A percentile compares a stretch with the other conserved stretches of the same genome.
Conservation (phyloP, 2,329 filamentous ascomycete genomes). For the Aspergillus aculeatus region DNA sequence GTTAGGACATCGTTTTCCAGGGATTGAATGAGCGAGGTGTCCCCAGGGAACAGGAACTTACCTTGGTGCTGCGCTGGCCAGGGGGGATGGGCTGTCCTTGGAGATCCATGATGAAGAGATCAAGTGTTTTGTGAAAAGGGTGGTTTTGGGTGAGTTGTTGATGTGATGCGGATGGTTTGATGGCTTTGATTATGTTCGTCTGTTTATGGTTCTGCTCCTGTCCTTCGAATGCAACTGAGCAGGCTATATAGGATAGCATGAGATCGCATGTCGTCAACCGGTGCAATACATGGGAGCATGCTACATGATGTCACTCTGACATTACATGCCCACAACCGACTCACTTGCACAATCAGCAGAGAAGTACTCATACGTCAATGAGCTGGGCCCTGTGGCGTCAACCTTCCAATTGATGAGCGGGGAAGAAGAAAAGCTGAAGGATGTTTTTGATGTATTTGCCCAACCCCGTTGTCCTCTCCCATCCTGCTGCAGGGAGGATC, state of each 20-base stretch:
- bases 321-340: neutral
- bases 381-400: constrained; percentile 4
- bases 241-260: neutral
- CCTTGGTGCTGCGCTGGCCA: constrained; percentile 37
- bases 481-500: neutral
- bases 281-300: neutral
- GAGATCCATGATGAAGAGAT: constrained; percentile 38
- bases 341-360: neutral
- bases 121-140: neutral
- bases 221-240: neutral
- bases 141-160: neutral
- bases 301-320: constrained; percentile 15
- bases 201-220: neutral
- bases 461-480: neutral
- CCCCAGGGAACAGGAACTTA: constrained; percentile 13
- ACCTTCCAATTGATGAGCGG: neutral
- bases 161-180: neutral
- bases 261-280: neutral
- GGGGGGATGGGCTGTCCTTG: constrained; percentile 39
- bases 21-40: neutral
- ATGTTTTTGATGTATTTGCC: neutral
- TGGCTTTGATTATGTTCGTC: neutral
- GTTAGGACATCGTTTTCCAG: neutral
- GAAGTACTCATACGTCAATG: constrained; percentile 13
- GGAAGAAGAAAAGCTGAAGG: neutral